Percentiles rank a stretch among this genome's conserved stretches.
Evolutionary conservation across 2,329 filamentous ascomycete species (phyloP).

Genomic region (Remersonia thermophila): DNA sequence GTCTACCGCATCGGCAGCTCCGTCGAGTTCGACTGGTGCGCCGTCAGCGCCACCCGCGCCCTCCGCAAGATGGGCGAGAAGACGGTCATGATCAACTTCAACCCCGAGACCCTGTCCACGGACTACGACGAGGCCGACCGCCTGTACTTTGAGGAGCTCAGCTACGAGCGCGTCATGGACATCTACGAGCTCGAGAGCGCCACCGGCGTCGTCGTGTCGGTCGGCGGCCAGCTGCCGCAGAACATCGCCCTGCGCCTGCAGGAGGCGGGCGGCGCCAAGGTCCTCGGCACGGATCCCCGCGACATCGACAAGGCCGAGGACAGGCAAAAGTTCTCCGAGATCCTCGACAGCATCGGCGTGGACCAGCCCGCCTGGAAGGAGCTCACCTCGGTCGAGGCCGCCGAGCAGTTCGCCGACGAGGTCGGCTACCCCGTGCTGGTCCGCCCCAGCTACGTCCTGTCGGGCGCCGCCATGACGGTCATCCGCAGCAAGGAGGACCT

Average conservation of each 20-base stretch:
- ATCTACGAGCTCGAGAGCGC: constrained; percentile 89
- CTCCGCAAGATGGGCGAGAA: constrained; percentile 83
- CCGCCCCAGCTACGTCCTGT: constrained; percentile 88
- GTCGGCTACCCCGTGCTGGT: constrained; percentile 93
- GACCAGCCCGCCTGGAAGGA: constrained; percentile 98
- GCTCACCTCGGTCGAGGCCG: constrained; percentile 76
- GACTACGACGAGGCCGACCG: constrained; percentile 85
- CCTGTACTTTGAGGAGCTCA: constrained; percentile 93
- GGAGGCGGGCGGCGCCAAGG: constrained; percentile 76
- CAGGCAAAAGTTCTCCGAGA: constrained; percentile 95
- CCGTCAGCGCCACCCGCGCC: constrained; percentile 76
- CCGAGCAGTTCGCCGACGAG: constrained; percentile 70
- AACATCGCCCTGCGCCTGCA: constrained; percentile 94
- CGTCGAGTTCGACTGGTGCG: constrained; percentile 98
- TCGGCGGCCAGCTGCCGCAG: constrained; percentile 91
- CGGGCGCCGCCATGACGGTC: constrained; percentile 96
- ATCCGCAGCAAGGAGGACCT: constrained; percentile 81
- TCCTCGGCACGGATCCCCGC: constrained; percentile 82
- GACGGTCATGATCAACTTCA: constrained; percentile 91
- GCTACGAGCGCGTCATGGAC: constrained; percentile 96
- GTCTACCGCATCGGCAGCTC: constrained; percentile 97
- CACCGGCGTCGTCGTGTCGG: constrained; percentile 81
- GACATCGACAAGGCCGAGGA: constrained; percentile 98
- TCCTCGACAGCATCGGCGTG: constrained; percentile 89
- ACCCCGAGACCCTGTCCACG: constrained; percentile 69